A percentile compares a stretch with the other conserved stretches of the same genome.
Evolutionary conservation across 176 grass and related monocot genomes (phyloP).

Genomic region (Panicum miliaceum): DNA sequence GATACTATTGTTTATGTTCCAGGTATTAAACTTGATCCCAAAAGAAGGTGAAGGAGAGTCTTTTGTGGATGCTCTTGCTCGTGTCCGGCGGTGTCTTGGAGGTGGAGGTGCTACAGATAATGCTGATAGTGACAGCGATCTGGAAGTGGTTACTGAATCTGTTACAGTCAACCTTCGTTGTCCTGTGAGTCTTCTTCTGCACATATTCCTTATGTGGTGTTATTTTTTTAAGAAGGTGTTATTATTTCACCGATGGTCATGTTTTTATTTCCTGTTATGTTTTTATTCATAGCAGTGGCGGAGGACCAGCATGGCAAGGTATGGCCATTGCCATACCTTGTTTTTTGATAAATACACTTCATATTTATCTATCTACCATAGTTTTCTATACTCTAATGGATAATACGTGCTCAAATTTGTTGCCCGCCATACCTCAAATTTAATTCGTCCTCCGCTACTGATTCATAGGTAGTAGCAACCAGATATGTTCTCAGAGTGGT

Average conservation of each 20-base stretch:
- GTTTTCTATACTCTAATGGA: too few relatives aligned
- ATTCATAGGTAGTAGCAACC: background rate
- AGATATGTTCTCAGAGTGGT: too few relatives aligned
- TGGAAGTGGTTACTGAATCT: slow-evolving; percentile 95
- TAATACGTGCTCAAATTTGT: too few relatives aligned
- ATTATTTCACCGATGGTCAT: background rate
- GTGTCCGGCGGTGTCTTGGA: slow-evolving; percentile 80
- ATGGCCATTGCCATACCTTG: too few relatives aligned
- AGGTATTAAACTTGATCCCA: slow-evolving; percentile 83
- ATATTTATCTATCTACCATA: too few relatives aligned
- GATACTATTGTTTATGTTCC: slow-evolving; percentile 27
- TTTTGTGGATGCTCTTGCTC: slow-evolving; percentile 88
- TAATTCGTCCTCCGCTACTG: too few relatives aligned
- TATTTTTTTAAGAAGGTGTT: background rate
- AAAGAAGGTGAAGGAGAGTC: slow-evolving; percentile 77
- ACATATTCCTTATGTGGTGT: background rate
- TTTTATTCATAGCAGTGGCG: too few relatives aligned
- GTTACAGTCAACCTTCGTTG: slow-evolving; percentile 96
- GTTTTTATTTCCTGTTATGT: background rate
- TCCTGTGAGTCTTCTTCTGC: slow-evolving; percentile 67
- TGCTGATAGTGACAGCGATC: slow-evolving; percentile 89
- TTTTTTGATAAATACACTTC: too few relatives aligned
- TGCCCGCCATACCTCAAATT: too few relatives aligned
- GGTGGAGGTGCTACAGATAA: slow-evolving; percentile 82
- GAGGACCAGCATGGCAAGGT: too few relatives aligned